Base-by-base conservation (phyloP, 345 rosid genomes). In the Laguncularia racemosa region DNA sequence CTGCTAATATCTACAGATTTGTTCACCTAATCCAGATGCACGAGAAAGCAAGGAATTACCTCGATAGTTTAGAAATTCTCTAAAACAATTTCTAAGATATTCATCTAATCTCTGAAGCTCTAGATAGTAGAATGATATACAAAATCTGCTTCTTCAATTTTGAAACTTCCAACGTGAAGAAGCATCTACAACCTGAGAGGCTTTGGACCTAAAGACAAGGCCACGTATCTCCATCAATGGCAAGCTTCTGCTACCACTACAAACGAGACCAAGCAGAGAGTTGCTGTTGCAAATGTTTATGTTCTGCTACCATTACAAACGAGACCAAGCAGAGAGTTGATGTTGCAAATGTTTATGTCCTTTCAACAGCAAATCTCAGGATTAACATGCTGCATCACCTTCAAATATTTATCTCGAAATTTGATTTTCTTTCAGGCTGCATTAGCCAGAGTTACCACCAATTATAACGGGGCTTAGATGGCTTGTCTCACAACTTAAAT, bases 401-500 rank as follows among this genome's bases (percentile, higher is more conserved):
- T 47, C 44, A 33, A 14, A 19, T 44, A 55, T 21, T 63, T 16
- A 55, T 54, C 67, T 48, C 53, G 20, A 55, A 17, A 43, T 11
- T 18, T 17, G 55, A 48, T 63, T 47, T n/a, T 49, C 48, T 46
- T 19, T 55, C 21, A 23, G 10, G 1, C 18, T 7, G 14, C 17
- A 17, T 33, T 63, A 16, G 53, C 38, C 53, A 16, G 46, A 46
- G 53, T 48, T 28, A 19, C 54, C 15, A 50, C 17, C 17, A 50
- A 48, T 28, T n/a, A 51, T 44, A 16, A 62, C 71, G 44, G 71
- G 52, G 62, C 61, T 58, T 20, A 26, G 45, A 12, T 58, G 59
- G 58, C 28, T 44, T 13, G 17, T 48, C 52, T 47, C 55, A 45
- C 46, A 54, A 58, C 63, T 57, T 0, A 74, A 62, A 57, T 20